Percentiles rank a stretch among this genome's conserved stretches.
Conservation (phyloP, 768 basidiomycete genomes). For the Tulasnella calospora region DNA sequence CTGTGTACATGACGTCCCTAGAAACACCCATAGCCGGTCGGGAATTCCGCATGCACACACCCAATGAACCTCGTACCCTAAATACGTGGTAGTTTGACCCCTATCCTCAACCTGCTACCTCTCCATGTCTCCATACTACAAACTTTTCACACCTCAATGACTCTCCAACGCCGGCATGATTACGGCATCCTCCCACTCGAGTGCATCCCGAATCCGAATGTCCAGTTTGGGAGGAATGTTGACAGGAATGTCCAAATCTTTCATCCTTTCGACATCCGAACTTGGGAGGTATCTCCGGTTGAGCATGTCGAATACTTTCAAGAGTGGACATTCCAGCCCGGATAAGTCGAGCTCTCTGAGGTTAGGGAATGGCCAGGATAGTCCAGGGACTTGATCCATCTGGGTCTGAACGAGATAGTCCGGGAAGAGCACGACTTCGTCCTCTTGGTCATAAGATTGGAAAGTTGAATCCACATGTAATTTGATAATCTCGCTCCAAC, state of each 20-base stretch:
- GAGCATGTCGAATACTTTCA: background rate
- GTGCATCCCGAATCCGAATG: background rate
- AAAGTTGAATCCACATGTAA: background rate
- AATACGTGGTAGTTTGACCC: background rate
- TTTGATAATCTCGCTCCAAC: background rate
- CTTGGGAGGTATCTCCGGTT: background rate
- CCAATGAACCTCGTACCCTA: no score
- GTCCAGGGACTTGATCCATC: background rate
- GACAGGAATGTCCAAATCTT: background rate
- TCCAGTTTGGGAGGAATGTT: background rate
- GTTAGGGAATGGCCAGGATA: background rate
- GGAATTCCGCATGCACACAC: no score
- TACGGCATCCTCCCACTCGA: background rate
- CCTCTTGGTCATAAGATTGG: background rate
- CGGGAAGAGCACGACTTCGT: background rate
- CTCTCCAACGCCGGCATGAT: background rate
- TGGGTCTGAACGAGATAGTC: background rate
- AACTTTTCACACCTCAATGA: background rate
- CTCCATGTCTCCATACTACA: background rate
- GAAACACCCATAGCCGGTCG: no score
- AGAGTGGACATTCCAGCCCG: background rate
- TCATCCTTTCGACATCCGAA: background rate
- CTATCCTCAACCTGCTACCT: background rate
- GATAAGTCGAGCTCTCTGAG: background rate
- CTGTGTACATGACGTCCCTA: no score